Evolutionary conservation across 306 rosid genomes (phyloP).

Genomic region (Quercus ilex): DNA sequence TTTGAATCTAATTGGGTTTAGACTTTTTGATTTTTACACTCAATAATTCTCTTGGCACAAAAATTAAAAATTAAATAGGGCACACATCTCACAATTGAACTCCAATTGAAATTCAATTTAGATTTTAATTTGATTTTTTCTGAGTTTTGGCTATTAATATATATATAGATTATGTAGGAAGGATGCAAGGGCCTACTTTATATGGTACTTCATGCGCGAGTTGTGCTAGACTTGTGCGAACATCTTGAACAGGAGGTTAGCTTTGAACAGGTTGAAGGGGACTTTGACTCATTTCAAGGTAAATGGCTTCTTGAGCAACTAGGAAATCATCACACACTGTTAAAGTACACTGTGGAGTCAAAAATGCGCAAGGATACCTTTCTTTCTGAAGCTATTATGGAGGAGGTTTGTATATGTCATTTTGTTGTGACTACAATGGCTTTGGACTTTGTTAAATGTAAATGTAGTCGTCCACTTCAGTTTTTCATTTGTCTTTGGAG

Average conservation of each 20-base stretch:
- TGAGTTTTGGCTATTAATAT: too few species aligned
- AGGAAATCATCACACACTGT: slow-evolving; percentile 87
- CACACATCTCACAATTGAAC: too few species aligned
- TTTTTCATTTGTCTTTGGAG: too few species aligned
- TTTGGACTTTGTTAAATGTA: neutral
- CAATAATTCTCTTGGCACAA: too few species aligned
- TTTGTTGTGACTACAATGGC: neutral
- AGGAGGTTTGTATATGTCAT: slow-evolving; percentile 56
- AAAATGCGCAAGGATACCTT: slow-evolving; percentile 91
- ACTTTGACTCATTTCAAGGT: slow-evolving; percentile 84
- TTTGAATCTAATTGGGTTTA: too few species aligned
- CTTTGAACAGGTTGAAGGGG: slow-evolving; percentile 95
- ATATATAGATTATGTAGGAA: slow-evolving; percentile 51
- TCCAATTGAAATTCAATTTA: too few species aligned
- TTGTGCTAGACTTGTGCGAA: slow-evolving; percentile 83
- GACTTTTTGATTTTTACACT: too few species aligned
- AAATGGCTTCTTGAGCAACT: slow-evolving; percentile 94
- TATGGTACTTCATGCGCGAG: slow-evolving; percentile 99
- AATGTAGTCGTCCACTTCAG: neutral
- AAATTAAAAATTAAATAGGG: too few species aligned
- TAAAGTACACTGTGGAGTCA: slow-evolving; percentile 90
- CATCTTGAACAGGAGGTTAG: slow-evolving; percentile 77
- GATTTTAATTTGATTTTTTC: too few species aligned
- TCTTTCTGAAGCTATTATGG: slow-evolving; percentile 95
- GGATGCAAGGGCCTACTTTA: slow-evolving; percentile 96